Conservation (phyloP, 108 stramenopile species). For the Skeletonema potamos region DNA sequence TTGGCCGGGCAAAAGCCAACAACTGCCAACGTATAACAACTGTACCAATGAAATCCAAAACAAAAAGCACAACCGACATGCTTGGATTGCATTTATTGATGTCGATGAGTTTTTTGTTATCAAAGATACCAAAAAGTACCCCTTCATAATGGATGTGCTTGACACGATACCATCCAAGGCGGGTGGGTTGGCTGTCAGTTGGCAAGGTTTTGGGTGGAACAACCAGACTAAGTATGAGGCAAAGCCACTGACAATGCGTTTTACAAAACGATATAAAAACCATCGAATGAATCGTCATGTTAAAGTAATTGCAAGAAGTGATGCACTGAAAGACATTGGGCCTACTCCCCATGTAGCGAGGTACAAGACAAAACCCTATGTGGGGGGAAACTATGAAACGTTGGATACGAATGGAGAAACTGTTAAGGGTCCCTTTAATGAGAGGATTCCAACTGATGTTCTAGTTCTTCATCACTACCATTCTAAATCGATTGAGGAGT, state of each 20-base stretch:
- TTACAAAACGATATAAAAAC: constrained; percentile 31
- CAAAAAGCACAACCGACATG: background rate
- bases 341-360: background rate
- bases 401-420: constrained; percentile 14
- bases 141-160: constrained; percentile 1
- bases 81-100: constrained; percentile 35
- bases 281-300: no score
- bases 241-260: constrained; percentile 22
- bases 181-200: constrained; percentile 1
- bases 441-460: constrained; percentile 8
- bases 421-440: background rate
- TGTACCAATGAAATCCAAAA: constrained; percentile 10
- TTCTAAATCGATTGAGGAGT: constrained; percentile 23
- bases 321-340: background rate
- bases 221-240: constrained; percentile 21
- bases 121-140: background rate
- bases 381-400: background rate
- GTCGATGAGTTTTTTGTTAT: constrained; percentile 27
- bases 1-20: constrained; percentile 23
- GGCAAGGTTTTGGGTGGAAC: constrained; percentile 10
- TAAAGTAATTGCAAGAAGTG: background rate
- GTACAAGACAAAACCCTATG: background rate
- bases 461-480: constrained; percentile 15
- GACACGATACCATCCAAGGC: background rate
- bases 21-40: constrained; percentile 8